A percentile compares a stretch with the other conserved stretches of the same genome.
These are phyloP conservation scores for Trypanosoma avium DNA, from an alignment of 208 protist genomes.

Conservation along the genomic window DNA sequence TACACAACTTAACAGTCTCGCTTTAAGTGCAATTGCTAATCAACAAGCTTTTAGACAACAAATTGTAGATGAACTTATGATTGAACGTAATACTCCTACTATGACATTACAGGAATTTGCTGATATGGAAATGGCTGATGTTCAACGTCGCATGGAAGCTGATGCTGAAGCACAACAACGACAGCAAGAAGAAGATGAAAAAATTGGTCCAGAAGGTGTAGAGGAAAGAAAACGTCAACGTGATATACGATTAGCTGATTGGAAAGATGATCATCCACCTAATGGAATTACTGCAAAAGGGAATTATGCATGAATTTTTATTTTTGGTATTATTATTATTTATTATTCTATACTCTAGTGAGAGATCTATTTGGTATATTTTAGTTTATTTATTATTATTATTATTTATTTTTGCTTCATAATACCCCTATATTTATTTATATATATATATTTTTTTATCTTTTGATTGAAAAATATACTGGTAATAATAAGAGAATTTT, in stretches of 20 bases:
- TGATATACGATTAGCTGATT: constrained; percentile 70
- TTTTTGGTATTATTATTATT: background rate
- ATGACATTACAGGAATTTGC: constrained; percentile 89
- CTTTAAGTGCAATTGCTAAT: constrained; percentile 30
- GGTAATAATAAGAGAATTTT: no score
- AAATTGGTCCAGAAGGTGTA: constrained; percentile 74
- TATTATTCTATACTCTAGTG: background rate
- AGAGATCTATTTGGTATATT: no score
- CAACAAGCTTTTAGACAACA: constrained; percentile 67
- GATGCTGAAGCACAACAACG: constrained; percentile 40
- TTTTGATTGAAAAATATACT: no score
- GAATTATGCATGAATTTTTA: constrained; percentile 70
- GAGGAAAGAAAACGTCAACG: constrained; percentile 86
- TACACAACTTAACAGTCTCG: constrained; percentile 10
- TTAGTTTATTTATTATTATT: background rate
- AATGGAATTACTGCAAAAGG: constrained; percentile 78
- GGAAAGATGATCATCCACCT: constrained; percentile 85
- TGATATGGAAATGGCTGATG: constrained; percentile 76
- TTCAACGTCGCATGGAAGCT: constrained; percentile 69
- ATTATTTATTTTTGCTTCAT: constrained; percentile 22
- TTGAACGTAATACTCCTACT: constrained; percentile 79
- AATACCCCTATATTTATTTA: no score
- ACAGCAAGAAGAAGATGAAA: constrained; percentile 73
- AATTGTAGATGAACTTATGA: constrained; percentile 71
- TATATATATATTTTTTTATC: background rate